Conservation (phyloP, 495 filamentous ascomycete genomes). For the Endocarpon pusillum region DNA sequence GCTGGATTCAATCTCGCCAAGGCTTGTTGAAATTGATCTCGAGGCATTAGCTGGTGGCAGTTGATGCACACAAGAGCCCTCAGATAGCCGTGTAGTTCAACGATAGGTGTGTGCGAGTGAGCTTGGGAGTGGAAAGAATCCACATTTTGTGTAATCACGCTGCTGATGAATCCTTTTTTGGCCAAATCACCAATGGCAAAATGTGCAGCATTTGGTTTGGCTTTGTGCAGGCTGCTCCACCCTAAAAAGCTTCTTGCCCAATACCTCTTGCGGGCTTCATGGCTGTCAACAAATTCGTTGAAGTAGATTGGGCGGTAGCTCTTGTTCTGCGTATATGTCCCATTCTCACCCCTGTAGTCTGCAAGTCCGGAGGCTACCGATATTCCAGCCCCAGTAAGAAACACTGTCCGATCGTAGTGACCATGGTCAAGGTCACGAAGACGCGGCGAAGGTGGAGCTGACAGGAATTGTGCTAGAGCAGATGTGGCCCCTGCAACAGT, state of each 20-base stretch:
- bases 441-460: constrained; percentile 30
- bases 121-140: constrained; percentile 76
- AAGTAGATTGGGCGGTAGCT: constrained; percentile 84
- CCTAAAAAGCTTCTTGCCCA: constrained; percentile 92
- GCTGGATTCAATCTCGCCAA: constrained; percentile 66
- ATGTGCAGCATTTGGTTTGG: constrained; percentile 67
- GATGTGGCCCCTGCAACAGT: constrained; percentile 57
- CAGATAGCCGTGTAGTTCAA: constrained; percentile 85
- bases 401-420: constrained; percentile 39
- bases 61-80: constrained; percentile 66
- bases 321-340: constrained; percentile 83
- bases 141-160: constrained; percentile 88
- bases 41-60: constrained; percentile 47
- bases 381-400: constrained; percentile 83
- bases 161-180: constrained; percentile 50
- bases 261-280: constrained; percentile 84
- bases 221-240: constrained; percentile 64
- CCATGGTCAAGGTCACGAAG: constrained; percentile 31
- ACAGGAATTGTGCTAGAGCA: constrained; percentile 59
- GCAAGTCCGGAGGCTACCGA: constrained; percentile 85
- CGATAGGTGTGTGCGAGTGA: constrained; percentile 56
- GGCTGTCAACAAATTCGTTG: constrained; percentile 64
- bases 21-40: constrained; percentile 57
- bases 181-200: constrained; percentile 54
- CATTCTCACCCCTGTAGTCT: constrained; percentile 78